Evolutionary conservation across 129 eudicot species (phyloP).

Genomic region (Ambrosia artemisiifolia): DNA sequence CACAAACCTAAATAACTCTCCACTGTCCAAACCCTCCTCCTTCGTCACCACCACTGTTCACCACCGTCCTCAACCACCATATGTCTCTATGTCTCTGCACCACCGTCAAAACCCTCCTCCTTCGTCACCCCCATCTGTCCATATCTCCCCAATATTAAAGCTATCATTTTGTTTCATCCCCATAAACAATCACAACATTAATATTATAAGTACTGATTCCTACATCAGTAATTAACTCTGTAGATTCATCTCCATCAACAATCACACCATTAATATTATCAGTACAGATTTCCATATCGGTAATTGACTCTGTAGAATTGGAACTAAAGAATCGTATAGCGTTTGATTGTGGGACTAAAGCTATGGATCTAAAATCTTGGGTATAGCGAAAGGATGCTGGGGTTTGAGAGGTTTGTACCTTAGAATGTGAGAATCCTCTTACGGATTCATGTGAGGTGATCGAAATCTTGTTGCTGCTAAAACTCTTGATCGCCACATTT

Average conservation of each 20-base stretch:
- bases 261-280: constrained; percentile 15
- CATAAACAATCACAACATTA: no score
- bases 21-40: no score
- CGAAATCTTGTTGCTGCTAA: constrained; percentile 22
- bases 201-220: no score
- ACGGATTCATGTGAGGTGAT: constrained; percentile 15
- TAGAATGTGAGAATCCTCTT: constrained; percentile 23
- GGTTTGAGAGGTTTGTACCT: constrained; percentile 22
- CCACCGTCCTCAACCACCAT: no score
- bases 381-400: constrained; percentile 1
- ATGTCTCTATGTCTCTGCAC: no score
- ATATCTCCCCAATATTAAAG: constrained; percentile 20
- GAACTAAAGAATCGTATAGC: constrained; percentile 19
- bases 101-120: no score
- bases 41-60: no score
- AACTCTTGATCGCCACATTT: constrained; percentile 35
- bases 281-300: constrained; percentile 13
- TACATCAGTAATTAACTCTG: no score
- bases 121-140: constrained; percentile 24
- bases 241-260: constrained; percentile 10
- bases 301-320: constrained; percentile 13
- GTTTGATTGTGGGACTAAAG: constrained; percentile 12
- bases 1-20: no score
- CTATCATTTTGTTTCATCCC: no score
- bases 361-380: background rate